Evolutionary conservation across 176 grass and related monocot species (phyloP), one percentile per base, ranked within the genome.

Genomic region (Aegilops sharonensis): DNA sequence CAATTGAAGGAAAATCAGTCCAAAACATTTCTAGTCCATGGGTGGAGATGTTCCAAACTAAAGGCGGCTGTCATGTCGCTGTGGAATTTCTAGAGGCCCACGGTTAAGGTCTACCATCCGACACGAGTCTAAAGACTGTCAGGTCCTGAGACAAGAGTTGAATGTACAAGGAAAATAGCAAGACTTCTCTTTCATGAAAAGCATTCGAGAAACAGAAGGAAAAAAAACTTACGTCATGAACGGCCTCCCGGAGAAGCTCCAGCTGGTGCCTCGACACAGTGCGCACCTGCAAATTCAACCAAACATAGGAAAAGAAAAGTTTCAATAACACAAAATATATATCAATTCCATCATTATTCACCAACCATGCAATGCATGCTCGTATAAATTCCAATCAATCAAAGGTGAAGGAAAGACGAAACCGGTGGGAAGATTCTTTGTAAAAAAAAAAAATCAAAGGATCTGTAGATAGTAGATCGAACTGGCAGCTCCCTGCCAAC

Each of bases 231-330:
- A 94, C 92, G 78, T 97, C 90, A 10, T 94, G 77, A 9, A 94
- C 92, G 56, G 95, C 95, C 40, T 86, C 82, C 87, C 87, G 81
- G 17, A 97, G 89, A 81, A 93, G 80, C 24, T 81, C 23, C 36
- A 97, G 54, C 81, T 97, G 95, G 35, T 90, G 5, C 62, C 35
- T 84, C 0, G 95, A 86, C 79, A 94, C 95, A 11, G 85, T 88
- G 29, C 81, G 82, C 15, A 92, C 82, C 95, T 97, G 87, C 71
- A 60, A 24, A 24, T 20, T 20, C 1, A 54, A 37, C 31, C 6
- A 71, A 3, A 11, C 0, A 43, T 0, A 43, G 10, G 0, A 43
- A 17, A 45, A 40, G 18, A 57, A 57, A 57, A 8, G 18, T 8
- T 11, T 66, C 12, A 64, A 60, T 0, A 4, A 30, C 11, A 56